These are phyloP conservation scores for Aspergillus proliferans DNA, from an alignment of 2,329 filamentous ascomycete species.

Conservation along the genomic window DNA sequence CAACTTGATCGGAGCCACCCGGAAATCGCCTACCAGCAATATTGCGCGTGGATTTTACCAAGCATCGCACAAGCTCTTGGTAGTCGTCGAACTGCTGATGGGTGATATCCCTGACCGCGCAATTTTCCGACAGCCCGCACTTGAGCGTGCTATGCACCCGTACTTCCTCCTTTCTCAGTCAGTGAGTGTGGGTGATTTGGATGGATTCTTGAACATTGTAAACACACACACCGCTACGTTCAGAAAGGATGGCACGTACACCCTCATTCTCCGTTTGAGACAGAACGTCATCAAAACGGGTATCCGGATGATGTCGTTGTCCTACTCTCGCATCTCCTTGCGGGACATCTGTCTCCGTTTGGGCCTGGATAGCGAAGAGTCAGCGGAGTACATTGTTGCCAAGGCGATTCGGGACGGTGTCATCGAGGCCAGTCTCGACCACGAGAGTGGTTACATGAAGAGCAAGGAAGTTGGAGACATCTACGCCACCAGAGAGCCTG, in stretches of 20 bases:
- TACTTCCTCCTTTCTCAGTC: slow-evolving; percentile 93
- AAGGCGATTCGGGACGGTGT: slow-evolving; percentile 97
- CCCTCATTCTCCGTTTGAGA: slow-evolving; percentile 83
- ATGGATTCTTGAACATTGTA: slow-evolving; percentile 85
- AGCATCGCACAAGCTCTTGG: slow-evolving; percentile 89
- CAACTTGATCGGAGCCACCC: slow-evolving; percentile 84
- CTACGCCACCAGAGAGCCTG: slow-evolving; percentile 90
- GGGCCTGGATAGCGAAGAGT: slow-evolving; percentile 90
- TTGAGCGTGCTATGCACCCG: slow-evolving; percentile 82
- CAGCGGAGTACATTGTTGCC: slow-evolving; percentile 96
- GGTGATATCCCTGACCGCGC: slow-evolving; percentile 95
- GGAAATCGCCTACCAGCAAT: slow-evolving; percentile 85
- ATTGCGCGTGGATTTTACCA: slow-evolving; percentile 93
- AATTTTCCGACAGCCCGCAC: slow-evolving; percentile 80
- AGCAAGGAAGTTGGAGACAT: slow-evolving; percentile 95
- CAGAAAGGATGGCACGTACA: slow-evolving; percentile 91
- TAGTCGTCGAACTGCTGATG: slow-evolving; percentile 96
- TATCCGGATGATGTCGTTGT: slow-evolving; percentile 97
- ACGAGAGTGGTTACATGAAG: slow-evolving; percentile 96
- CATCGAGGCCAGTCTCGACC: slow-evolving; percentile 89
- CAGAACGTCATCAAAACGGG: slow-evolving; percentile 99
- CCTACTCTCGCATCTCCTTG: slow-evolving; percentile 93
- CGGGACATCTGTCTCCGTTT: slow-evolving; percentile 95
- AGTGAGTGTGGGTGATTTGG: slow-evolving; percentile 90
- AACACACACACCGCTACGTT: slow-evolving; percentile 76